These are phyloP conservation scores for Podospora pseudocomata DNA, from an alignment of 495 filamentous ascomycete species.

Conservation along the genomic window DNA sequence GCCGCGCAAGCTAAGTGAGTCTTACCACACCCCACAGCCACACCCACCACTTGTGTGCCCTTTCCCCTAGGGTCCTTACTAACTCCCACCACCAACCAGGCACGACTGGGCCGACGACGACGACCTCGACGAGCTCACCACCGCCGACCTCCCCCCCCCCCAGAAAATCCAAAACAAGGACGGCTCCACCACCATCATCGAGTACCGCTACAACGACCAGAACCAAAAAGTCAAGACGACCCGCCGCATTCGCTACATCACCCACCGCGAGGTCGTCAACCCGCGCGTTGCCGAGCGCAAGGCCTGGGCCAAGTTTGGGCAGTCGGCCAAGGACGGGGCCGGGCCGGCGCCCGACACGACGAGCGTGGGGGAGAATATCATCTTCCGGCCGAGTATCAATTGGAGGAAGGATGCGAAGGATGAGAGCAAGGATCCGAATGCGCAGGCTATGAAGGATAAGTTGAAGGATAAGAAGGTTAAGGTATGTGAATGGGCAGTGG, in stretches of 20 bases:
- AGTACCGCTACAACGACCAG: conserved; percentile 85
- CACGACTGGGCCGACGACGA: conserved; percentile 93
- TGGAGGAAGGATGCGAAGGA: conserved; percentile 87
- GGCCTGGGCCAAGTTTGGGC: conserved; percentile 87
- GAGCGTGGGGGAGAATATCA: conserved; percentile 92
- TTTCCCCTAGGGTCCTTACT: background rate
- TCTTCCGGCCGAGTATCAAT: conserved; percentile 83
- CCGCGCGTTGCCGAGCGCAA: conserved; percentile 92
- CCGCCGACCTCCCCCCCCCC: conserved; percentile 73
- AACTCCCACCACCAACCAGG: conserved; percentile 18
- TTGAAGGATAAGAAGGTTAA: conserved; percentile 99
- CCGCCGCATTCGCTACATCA: conserved; percentile 84
- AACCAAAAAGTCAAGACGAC: conserved; percentile 96
- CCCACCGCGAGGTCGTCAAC: conserved; percentile 88
- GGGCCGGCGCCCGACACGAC: conserved; percentile 79
- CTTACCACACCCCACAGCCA: background rate
- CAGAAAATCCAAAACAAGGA: conserved; percentile 93
- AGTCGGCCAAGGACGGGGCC: conserved; percentile 61
- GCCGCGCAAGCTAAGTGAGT: conserved; percentile 30
- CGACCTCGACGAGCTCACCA: conserved; percentile 80
- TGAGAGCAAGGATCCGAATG: conserved; percentile 70
- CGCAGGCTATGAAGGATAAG: conserved; percentile 78
- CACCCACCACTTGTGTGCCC: background rate
- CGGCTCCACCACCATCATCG: conserved; percentile 91
- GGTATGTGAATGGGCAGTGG: conserved; percentile 12